Evolutionary conservation across 108 stramenopile species (phyloP), one percentile per base, ranked within the genome.

Genomic region (Cyclotella baltica): DNA sequence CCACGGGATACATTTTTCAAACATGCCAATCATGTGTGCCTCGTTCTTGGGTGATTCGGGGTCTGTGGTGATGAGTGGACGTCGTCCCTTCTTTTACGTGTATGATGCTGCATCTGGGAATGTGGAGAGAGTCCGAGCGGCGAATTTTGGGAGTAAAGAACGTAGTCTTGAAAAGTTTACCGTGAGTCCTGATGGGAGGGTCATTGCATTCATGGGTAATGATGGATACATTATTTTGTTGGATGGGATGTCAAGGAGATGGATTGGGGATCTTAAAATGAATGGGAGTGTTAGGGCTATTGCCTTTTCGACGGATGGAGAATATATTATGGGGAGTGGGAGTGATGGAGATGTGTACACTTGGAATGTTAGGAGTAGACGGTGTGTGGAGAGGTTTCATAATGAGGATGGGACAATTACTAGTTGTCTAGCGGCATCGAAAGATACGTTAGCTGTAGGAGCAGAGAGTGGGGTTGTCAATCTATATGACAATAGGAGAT

Each of bases 391-490:
- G 43, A 89, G 96, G 38, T 96, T 97, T 77, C 84, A 88, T 62
- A 97, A 98, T 74, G 86, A 97, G 73, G 98, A 97, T 63, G 90
- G 97, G 23, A 97, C 97, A 13, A 80, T 88, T 52, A 95, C 95
- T 30, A 90, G 90, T 2, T 89, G 89, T 40, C 56, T 98, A 66
- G 87, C 96, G 8, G 78, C 75, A 31, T 87, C 92, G 20, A 76
- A 70, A 50, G 62, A 70, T n/a, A 62, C 78, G 37, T 56, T 92
- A 25, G 96, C 98, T n/a, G 98, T 98, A 0, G 98, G 98, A 28
- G 88, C 91, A 27, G 96, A 97, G 52, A 95, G 96, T 78, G 98
- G 98, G 20, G 97, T 99, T 23, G 98, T 98, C 38, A 98, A 98
- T 69, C 65, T 99, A 11, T 99, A 98, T 33, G 62, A 70, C 19